Conservation (phyloP, 805 yeast genomes). For the Grigorovia yakushimaensis region DNA sequence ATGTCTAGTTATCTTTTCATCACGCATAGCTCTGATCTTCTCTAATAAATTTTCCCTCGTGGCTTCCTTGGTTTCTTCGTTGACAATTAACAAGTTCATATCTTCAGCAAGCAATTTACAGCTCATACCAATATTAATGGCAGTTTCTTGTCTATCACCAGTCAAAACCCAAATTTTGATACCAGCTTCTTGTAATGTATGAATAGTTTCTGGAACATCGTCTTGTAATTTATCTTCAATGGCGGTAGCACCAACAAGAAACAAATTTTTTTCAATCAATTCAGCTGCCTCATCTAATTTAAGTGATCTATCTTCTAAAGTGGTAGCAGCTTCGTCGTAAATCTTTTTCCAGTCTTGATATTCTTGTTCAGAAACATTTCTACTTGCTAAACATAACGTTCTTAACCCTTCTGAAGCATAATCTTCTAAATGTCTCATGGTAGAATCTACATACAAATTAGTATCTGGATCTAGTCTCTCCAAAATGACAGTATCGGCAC, state of each 20-base stretch:
- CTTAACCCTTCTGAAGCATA: conserved; percentile 95
- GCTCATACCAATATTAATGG: conserved; percentile 97
- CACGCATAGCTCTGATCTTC: conserved; percentile 63
- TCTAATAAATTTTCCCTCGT: conserved; percentile 62
- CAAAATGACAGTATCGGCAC: conserved; percentile 93
- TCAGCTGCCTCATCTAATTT: conserved; percentile 86
- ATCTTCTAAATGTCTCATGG: conserved; percentile 82
- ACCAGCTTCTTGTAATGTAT: conserved; percentile 91
- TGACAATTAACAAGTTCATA: conserved; percentile 83
- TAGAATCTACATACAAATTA: conserved; percentile 75
- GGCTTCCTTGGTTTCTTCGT: conserved; percentile 76
- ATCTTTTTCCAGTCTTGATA: conserved; percentile 57
- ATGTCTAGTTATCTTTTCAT: conserved; percentile 53
- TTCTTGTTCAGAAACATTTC: conserved; percentile 71
- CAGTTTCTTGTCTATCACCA: conserved; percentile 98
- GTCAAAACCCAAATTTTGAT: conserved; percentile 96
- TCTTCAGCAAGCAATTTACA: conserved; percentile 90
- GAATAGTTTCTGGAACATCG: conserved; percentile 97
- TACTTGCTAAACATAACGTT: conserved; percentile 84
- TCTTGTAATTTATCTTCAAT: conserved; percentile 96
- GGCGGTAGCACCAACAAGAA: conserved; percentile 91
- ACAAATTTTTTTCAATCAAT: conserved; percentile 67
- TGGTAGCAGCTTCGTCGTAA: conserved; percentile 74
- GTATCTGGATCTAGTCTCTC: conserved; percentile 62
- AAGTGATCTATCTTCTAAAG: conserved; percentile 63